Conservation (phyloP, 495 filamentous ascomycete species). For the Aspergillus cavernicola region DNA sequence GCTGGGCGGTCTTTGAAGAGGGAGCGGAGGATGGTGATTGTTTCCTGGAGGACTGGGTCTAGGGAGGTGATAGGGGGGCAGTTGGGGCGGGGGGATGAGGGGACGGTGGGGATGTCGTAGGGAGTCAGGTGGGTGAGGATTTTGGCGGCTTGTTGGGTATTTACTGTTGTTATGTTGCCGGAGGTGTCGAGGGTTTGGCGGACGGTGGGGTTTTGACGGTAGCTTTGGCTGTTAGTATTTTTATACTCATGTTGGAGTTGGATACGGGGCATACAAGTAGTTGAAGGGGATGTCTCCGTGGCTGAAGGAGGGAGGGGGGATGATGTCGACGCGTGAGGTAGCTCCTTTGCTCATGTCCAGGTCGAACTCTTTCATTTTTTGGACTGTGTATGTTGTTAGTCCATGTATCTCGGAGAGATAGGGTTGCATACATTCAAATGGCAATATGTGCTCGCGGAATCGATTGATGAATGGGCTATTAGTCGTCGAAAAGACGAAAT, state of each 20-base stretch:
- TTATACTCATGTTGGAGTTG: neutral
- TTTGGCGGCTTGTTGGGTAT: constrained; percentile 49
- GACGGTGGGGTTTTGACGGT: constrained; percentile 59
- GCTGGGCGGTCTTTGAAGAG: constrained; percentile 73
- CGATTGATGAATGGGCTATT: constrained; percentile 59
- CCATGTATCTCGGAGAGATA: neutral
- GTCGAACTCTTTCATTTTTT: constrained; percentile 70
- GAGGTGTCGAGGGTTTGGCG: constrained; percentile 45
- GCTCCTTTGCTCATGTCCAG: constrained; percentile 61
- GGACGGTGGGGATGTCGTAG: constrained; percentile 51
- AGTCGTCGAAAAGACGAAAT: constrained; percentile 71
- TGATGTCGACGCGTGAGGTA: constrained; percentile 59
- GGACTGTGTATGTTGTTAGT: constrained; percentile 44
- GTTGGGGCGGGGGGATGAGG: constrained; percentile 47
- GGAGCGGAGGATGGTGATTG: constrained; percentile 54
- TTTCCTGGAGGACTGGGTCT: constrained; percentile 48
- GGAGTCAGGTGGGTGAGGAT: constrained; percentile 58
- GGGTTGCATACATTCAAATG: constrained; percentile 55
- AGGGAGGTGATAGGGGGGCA: constrained; percentile 43
- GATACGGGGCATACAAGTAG: constrained; percentile 39
- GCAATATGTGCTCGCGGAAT: constrained; percentile 60
- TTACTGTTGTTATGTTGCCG: constrained; percentile 50
- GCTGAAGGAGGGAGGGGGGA: constrained; percentile 75
- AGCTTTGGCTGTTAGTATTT: constrained; percentile 26
- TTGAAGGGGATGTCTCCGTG: constrained; percentile 65